Percentiles rank a stretch among this genome's conserved stretches.
Evolutionary conservation across 2,329 filamentous ascomycete species (phyloP).

Genomic region (Pseudocercospora eumusae): DNA sequence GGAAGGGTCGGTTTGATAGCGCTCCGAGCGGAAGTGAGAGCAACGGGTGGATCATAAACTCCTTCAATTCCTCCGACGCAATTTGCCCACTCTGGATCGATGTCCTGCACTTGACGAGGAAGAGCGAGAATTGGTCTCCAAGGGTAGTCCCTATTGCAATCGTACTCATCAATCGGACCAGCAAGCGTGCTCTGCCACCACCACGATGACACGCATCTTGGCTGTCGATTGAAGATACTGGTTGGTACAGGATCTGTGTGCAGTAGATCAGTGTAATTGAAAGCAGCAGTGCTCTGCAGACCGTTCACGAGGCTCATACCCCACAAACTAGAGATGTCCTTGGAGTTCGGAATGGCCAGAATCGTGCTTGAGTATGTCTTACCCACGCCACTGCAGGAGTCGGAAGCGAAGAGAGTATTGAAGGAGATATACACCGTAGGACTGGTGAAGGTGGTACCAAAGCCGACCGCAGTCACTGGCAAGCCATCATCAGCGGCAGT

Average conservation of each 20-base stretch:
- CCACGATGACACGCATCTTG: constrained; percentile 13
- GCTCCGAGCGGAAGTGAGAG: constrained; percentile 14
- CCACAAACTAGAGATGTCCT: constrained; percentile 24
- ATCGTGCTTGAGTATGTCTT: constrained; percentile 23
- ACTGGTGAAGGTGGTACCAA: constrained; percentile 25
- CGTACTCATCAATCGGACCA: constrained; percentile 14
- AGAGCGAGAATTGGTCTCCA: constrained; percentile 21
- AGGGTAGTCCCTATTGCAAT: constrained; percentile 8
- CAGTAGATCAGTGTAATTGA: constrained; percentile 25
- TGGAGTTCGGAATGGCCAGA: constrained; percentile 23
- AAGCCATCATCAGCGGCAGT: constrained; percentile 18
- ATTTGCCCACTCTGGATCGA: constrained; percentile 22
- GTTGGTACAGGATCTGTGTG: constrained; percentile 22
- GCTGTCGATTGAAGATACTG: constrained; percentile 21
- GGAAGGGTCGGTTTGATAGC: constrained; percentile 12
- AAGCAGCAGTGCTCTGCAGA: constrained; percentile 12
- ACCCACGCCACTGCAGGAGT: constrained; percentile 26
- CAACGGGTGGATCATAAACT: constrained; percentile 20
- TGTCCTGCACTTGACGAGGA: constrained; percentile 13
- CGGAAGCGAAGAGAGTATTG: constrained; percentile 27
- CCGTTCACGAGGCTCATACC: constrained; percentile 5
- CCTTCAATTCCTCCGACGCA: constrained; percentile 22
- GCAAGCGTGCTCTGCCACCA: not conserved
- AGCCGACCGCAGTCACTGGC: constrained; percentile 16
- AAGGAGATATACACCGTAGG: constrained; percentile 33